A percentile compares a stretch with the other conserved stretches of the same genome.
These are phyloP conservation scores for Fusarium siculi DNA, from an alignment of 2,329 filamentous ascomycete species.

Conservation along the genomic window DNA sequence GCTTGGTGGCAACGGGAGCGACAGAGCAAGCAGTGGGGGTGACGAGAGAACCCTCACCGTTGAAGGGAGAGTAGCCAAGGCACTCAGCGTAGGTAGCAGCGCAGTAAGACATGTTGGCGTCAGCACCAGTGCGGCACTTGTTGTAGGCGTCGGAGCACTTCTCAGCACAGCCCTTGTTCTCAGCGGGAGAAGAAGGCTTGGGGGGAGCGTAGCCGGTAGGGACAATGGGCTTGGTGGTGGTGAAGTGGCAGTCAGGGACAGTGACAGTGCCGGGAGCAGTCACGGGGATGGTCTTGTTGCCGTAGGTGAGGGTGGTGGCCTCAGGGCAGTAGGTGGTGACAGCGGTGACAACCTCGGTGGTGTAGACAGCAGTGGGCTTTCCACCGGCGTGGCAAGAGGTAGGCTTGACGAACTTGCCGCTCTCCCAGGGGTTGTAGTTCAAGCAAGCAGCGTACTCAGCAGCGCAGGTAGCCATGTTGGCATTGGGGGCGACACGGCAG, in stretches of 20 bases:
- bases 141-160: conserved; percentile 4
- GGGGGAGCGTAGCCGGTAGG: conserved; percentile 36
- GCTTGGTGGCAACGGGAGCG: conserved; percentile 18
- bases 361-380: conserved; percentile 36
- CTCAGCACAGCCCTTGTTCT: conserved; percentile 25
- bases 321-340: conserved; percentile 54
- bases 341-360: conserved; percentile 26
- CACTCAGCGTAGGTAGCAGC: conserved; percentile 5
- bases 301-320: conserved; percentile 46
- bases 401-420: conserved; percentile 21
- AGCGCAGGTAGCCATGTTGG: conserved; percentile 42
- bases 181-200: conserved; percentile 23
- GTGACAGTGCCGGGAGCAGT: conserved; percentile 27
- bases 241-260: conserved; percentile 25
- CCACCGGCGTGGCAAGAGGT: conserved; percentile 60
- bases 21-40: conserved; percentile 34
- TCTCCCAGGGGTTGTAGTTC: conserved; percentile 41
- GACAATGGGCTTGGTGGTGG: conserved; percentile 7
- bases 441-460: conserved; percentile 41
- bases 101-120: conserved; percentile 10
- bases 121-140: not conserved
- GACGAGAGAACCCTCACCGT: conserved; percentile 18
- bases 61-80: conserved; percentile 19
- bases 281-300: conserved; percentile 44
- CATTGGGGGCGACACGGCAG: conserved; percentile 31